Evolutionary conservation across 1,284 basidiomycete genomes (phyloP).

Genomic region (Pseudozyma thailandica): DNA sequence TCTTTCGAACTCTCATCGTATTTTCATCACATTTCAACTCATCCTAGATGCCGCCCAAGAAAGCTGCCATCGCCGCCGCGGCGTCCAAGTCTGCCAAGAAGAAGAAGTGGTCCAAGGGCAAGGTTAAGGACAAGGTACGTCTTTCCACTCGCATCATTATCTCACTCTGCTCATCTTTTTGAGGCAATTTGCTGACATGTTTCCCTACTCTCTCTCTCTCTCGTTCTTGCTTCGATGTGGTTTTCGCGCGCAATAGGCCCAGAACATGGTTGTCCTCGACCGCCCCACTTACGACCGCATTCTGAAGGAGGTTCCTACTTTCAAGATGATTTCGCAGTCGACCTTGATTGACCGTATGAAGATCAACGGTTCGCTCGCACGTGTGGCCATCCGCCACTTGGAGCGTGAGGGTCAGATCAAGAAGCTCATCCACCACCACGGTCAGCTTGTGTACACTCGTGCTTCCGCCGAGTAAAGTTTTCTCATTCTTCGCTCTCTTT

Average conservation of each 20-base stretch:
- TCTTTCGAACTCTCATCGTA: neutral
- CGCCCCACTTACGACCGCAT: constrained; percentile 85
- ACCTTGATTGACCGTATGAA: constrained; percentile 94
- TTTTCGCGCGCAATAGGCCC: constrained; percentile 57
- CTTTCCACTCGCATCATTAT: no score
- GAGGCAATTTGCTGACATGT: neutral
- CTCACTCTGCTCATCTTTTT: no score
- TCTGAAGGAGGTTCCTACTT: constrained; percentile 98
- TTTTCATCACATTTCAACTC: neutral
- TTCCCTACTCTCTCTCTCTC: neutral
- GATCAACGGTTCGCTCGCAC: constrained; percentile 94
- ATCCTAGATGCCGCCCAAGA: constrained; percentile 67
- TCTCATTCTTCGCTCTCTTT: neutral
- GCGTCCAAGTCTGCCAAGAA: constrained; percentile 77
- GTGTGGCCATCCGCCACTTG: constrained; percentile 90
- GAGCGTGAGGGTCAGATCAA: constrained; percentile 96
- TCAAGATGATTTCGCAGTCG: constrained; percentile 95
- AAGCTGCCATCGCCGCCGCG: constrained; percentile 67
- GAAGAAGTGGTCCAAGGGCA: constrained; percentile 99
- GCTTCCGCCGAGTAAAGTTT: constrained; percentile 50
- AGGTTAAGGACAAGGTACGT: constrained; percentile 94
- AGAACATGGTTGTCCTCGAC: constrained; percentile 84
- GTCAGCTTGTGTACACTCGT: constrained; percentile 86
- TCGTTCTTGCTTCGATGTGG: neutral
- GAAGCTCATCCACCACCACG: constrained; percentile 93